Percentiles rank a stretch among this genome's conserved stretches.
Conservation (phyloP, 1,284 basidiomycete genomes). For the Rhodotorula sp. region DNA sequence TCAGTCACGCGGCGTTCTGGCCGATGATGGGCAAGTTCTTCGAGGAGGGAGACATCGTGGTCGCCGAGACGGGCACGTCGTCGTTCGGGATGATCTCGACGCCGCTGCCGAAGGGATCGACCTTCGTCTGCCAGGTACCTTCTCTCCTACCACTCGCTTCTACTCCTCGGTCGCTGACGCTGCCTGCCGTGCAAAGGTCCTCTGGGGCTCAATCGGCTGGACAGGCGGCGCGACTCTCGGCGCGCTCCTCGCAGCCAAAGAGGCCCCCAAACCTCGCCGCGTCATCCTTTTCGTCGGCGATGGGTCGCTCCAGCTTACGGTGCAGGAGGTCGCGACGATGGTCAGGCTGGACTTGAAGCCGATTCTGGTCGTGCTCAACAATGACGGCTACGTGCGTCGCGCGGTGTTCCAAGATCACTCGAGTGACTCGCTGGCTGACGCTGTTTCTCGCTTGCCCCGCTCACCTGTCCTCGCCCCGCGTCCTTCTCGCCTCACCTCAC, state of each 20-base stretch:
- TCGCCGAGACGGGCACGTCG: slow-evolving; percentile 71
- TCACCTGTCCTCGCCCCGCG: too few relatives aligned
- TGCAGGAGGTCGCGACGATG: slow-evolving; percentile 66
- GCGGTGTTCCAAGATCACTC: too few relatives aligned
- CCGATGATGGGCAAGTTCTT: slow-evolving; percentile 77
- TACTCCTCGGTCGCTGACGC: background rate
- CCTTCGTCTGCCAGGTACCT: slow-evolving; percentile 62
- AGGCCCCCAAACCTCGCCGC: slow-evolving; percentile 56
- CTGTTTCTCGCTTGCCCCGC: too few relatives aligned
- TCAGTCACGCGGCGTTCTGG: slow-evolving; percentile 70
- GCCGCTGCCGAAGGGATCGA: slow-evolving; percentile 64
- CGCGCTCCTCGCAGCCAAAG: slow-evolving; percentile 71
- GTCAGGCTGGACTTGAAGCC: slow-evolving; percentile 65
- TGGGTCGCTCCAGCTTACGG: slow-evolving; percentile 56
- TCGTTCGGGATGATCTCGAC: slow-evolving; percentile 75
- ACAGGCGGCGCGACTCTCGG: slow-evolving; percentile 68
- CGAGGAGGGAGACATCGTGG: slow-evolving; percentile 60
- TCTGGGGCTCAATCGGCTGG: slow-evolving; percentile 87
- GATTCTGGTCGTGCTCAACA: slow-evolving; percentile 82
- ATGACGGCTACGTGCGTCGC: slow-evolving; percentile 66
- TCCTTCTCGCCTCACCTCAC: background rate
- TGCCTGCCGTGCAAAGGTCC: slow-evolving; percentile 49
- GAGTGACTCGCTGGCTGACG: too few relatives aligned
- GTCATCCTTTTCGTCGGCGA: slow-evolving; percentile 85
- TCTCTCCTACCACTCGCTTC: slow-evolving; percentile 38